Percentiles rank a stretch among this genome's conserved stretches.
phyloP scores from a whole-genome alignment of 371 early-diverging fungal species.

The Mucor plumbeus region DNA sequence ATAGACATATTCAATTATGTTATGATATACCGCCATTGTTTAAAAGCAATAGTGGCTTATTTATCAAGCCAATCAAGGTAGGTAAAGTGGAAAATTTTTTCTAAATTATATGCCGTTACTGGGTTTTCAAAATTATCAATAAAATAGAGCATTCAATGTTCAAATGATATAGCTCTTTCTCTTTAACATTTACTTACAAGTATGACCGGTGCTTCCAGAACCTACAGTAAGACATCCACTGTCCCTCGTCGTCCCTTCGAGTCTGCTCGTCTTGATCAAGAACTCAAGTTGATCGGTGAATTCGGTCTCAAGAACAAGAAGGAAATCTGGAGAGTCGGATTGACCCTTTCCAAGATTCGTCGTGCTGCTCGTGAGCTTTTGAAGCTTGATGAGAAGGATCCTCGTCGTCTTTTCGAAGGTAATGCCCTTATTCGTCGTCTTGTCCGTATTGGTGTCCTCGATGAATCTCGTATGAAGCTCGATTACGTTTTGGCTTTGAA shows the following conservation, averaged over 20 bases:
- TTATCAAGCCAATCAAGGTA: slow-evolving; percentile 9
- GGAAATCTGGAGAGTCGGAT: slow-evolving; percentile 99
- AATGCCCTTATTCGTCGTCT: slow-evolving; percentile 98
- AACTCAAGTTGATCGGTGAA: slow-evolving; percentile 98
- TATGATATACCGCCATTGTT: background rate
- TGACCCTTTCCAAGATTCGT: slow-evolving; percentile 98
- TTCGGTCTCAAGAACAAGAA: slow-evolving; percentile 99
- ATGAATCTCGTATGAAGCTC: slow-evolving; percentile 96
- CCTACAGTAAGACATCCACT: slow-evolving; percentile 94
- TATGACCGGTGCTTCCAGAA: slow-evolving; percentile 58
- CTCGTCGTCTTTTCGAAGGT: slow-evolving; percentile 99
- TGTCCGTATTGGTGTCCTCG: slow-evolving; percentile 98
- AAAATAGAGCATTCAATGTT: slow-evolving; percentile 10
- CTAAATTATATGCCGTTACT: background rate
- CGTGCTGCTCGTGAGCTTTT: slow-evolving; percentile 99
- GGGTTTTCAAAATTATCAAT: slow-evolving; percentile 10
- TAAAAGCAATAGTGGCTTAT: background rate
- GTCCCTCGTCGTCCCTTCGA: slow-evolving; percentile 99
- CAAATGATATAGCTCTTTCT: slow-evolving; percentile 25
- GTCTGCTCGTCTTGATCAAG: slow-evolving; percentile 98
- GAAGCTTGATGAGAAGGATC: slow-evolving; percentile 97
- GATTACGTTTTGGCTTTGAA: slow-evolving; percentile 99
- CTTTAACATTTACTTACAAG: slow-evolving; percentile 30
- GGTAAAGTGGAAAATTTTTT: slow-evolving; percentile 13
- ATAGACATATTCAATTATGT: background rate